Evolutionary conservation across 106 monocot genomes (phyloP).

Genomic region (Dioscorea dumetorum): DNA sequence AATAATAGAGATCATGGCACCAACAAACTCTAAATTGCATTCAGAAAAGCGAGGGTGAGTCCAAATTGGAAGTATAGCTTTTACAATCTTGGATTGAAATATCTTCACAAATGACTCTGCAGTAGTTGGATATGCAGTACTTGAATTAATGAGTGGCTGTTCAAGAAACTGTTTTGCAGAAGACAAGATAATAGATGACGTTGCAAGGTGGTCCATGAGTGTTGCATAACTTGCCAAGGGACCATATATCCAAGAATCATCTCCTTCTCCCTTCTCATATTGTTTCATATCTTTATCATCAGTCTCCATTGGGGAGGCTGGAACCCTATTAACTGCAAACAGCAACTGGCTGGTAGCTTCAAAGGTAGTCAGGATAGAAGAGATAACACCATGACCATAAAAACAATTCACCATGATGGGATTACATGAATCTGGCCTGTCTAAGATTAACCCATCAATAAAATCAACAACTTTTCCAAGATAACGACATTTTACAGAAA

Average conservation of each 20-base stretch:
- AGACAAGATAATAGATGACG: conserved; percentile 79
- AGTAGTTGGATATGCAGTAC: conserved; percentile 51
- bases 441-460: conserved; percentile 74
- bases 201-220: conserved; percentile 84
- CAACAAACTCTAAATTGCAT: conserved; percentile 72
- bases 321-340: conserved; percentile 70
- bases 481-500: conserved; percentile 84
- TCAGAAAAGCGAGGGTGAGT: conserved; percentile 73
- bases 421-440: conserved; percentile 91
- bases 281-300: conserved; percentile 46
- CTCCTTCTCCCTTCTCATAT: conserved; percentile 53
- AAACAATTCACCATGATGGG: conserved; percentile 81
- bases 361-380: conserved; percentile 78
- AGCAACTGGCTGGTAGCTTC: conserved; percentile 95
- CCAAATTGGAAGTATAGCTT: conserved; percentile 94
- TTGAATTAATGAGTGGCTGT: conserved; percentile 58
- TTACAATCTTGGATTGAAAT: conserved; percentile 87
- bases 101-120: conserved; percentile 80
- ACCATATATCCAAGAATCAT: conserved; percentile 83
- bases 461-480: conserved; percentile 91
- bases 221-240: conserved; percentile 74
- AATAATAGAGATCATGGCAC: conserved; percentile 76
- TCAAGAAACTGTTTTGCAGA: conserved; percentile 85
- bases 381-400: conserved; percentile 72
- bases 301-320: conserved; percentile 94